Percentiles rank a stretch among this genome's conserved stretches.
Conservation (phyloP, 257 asterid genomes). For the Rubia yunnanensis region DNA sequence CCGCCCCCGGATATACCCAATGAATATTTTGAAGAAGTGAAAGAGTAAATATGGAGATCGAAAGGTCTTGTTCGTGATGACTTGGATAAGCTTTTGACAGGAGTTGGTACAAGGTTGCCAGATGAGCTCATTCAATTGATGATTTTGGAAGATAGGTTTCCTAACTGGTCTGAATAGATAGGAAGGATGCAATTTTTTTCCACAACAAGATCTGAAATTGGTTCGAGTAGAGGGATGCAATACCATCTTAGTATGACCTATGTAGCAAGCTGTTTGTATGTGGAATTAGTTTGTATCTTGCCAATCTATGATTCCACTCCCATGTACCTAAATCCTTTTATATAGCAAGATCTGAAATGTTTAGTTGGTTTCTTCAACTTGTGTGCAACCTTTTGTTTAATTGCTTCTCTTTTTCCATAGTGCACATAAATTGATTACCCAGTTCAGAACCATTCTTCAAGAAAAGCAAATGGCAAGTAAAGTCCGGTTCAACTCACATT, state of each 20-base stretch:
- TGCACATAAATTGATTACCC: too few relatives aligned
- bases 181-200: neutral
- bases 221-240: neutral
- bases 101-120: too few relatives aligned
- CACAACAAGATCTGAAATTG: neutral
- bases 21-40: constrained; percentile 22
- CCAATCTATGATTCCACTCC: too few relatives aligned
- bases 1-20: constrained; percentile 46
- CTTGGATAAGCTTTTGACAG: too few relatives aligned
- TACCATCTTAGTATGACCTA: neutral
- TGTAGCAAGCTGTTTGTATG: neutral
- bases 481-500: neutral
- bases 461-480: too few relatives aligned
- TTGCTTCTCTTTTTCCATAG: neutral
- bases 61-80: neutral
- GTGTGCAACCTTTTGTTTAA: neutral
- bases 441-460: too few relatives aligned
- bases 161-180: too few relatives aligned
- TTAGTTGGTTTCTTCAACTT: neutral
- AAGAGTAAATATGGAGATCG: too few relatives aligned
- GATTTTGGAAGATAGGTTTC: too few relatives aligned
- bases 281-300: too few relatives aligned
- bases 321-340: too few relatives aligned
- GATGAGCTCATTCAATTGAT: too few relatives aligned
- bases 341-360: neutral